Evolutionary conservation across 208 protist species (phyloP), one percentile per base, ranked within the genome.

Genomic region (Trypanosomatidae sp.): DNA sequence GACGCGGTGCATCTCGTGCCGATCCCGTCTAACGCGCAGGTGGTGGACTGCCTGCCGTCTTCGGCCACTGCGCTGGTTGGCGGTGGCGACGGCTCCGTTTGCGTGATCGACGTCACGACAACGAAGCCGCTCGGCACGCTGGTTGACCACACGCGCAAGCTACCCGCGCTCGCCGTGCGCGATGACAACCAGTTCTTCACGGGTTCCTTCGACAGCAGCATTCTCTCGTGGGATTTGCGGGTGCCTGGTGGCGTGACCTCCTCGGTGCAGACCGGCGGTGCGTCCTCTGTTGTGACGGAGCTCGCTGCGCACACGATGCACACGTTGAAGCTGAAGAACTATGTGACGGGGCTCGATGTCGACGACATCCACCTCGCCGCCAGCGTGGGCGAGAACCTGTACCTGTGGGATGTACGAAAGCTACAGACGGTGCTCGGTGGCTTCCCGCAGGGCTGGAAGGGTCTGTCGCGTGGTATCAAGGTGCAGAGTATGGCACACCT

Each of bases 201-300:
- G 2, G 91, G 91, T 17, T 82, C 81, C 49, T 94, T 94, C 74
- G 91, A 96, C 65, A 87, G 86, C 69, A 89, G 67, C 62, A 90
- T 96, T 71, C 77, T 89, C n/a, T 91, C 81, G 17, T 96, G 91
- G 88, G 91, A 96, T 75, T 75, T 90, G 65, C 87, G 91, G 9
- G 78, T 83, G 62, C 82, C 86, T 0, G 79, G 75, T 36, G 84
- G 76, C 15, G 68, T 88, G 44, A 78, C 71, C 19, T 80, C 76
- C 1, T 69, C 55, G 15, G 78, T 82, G 62, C 59, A 77, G 25
- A 73, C 43, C 50, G 53, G 69, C 56, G 50, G n/a, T n/a, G n/a
- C n/a, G n/a, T n/a, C n/a, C n/a, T n/a, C 64, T 22, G 53, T 55
- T 39, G 56, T 69, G 4, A 50, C 82, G 22, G 64, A 65, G 55